phyloP scores from a whole-genome alignment of 2,329 filamentous ascomycete genomes.

The Monilinia laxa region DNA sequence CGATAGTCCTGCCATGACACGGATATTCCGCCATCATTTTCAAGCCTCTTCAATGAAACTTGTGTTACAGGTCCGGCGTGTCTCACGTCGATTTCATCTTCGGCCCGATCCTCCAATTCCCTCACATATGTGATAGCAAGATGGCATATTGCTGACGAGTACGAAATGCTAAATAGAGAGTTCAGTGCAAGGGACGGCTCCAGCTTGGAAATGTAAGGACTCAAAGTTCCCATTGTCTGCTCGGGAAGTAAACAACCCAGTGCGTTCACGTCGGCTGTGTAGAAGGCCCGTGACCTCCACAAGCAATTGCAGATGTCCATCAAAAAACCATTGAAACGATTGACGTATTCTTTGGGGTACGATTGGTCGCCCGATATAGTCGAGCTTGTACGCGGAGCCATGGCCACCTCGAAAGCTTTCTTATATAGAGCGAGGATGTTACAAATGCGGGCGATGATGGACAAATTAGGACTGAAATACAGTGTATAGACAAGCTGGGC shows the following conservation, averaged over 20 bases:
- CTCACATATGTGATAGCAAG: slow-evolving; percentile 57
- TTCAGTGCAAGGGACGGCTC: slow-evolving; percentile 50
- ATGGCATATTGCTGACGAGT: slow-evolving; percentile 56
- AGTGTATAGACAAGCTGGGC: slow-evolving; percentile 68
- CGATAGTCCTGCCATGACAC: slow-evolving; percentile 74
- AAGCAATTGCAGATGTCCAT: slow-evolving; percentile 86
- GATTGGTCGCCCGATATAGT: slow-evolving; percentile 36
- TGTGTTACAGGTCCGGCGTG: slow-evolving; percentile 71
- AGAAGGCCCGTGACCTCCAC: slow-evolving; percentile 74
- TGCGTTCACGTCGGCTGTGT: slow-evolving; percentile 59
- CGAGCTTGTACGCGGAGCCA: slow-evolving; percentile 43
- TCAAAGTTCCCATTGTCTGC: slow-evolving; percentile 48
- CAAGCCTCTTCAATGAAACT: slow-evolving; percentile 61
- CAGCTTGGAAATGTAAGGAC: slow-evolving; percentile 50
- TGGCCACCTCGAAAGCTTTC: slow-evolving; percentile 66
- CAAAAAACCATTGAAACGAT: slow-evolving; percentile 76
- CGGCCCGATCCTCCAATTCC: slow-evolving; percentile 56
- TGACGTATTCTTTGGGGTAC: slow-evolving; percentile 61
- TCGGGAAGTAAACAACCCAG: slow-evolving; percentile 52
- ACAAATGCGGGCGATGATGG: slow-evolving; percentile 66
- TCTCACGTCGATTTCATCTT: slow-evolving; percentile 46
- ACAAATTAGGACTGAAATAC: slow-evolving; percentile 63
- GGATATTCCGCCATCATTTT: slow-evolving; percentile 62
- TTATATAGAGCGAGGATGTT: slow-evolving; percentile 72
- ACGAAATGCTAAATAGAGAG: slow-evolving; percentile 57